These are phyloP conservation scores for Alternaria sp. DNA, from an alignment of 2,329 filamentous ascomycete species.

Conservation along the genomic window DNA sequence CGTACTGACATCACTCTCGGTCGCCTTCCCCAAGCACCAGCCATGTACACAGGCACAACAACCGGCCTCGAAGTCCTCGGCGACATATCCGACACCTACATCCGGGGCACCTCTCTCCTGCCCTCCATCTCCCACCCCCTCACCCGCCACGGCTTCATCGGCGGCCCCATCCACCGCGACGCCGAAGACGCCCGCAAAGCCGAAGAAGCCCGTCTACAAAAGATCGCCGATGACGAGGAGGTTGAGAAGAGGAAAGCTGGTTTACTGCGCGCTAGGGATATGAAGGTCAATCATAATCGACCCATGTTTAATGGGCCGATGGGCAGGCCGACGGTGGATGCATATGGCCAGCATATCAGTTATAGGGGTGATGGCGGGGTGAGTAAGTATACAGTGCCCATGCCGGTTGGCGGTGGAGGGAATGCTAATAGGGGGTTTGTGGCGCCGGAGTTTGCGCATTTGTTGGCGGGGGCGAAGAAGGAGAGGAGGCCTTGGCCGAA, in stretches of 20 bases:
- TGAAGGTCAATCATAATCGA: slow-evolving; percentile 3
- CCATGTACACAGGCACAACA: slow-evolving; percentile 5
- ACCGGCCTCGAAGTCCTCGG: slow-evolving; percentile 9
- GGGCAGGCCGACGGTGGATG: not conserved
- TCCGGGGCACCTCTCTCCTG: not conserved
- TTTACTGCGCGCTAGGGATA: not conserved
- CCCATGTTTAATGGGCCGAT: slow-evolving; percentile 29
- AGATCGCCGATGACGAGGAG: not conserved
- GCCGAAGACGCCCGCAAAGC: not conserved
- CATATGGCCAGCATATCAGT: not conserved
- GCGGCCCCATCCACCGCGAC: not conserved
- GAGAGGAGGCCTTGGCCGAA: slow-evolving; percentile 10
- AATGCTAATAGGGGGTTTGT: not conserved
- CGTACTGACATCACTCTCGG: not conserved
- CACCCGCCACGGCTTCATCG: not conserved
- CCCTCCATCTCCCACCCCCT: not conserved
- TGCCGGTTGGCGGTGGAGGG: not conserved
- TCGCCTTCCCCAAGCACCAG: not conserved
- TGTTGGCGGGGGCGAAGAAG: not conserved
- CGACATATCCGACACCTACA: not conserved
- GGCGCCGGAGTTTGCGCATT: slow-evolving; percentile 6
- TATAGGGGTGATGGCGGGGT: not conserved
- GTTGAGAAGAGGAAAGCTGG: not conserved
- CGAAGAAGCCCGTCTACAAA: slow-evolving; percentile 2
- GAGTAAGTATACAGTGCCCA: not conserved